Evolutionary conservation across 2,329 filamentous ascomycete genomes (phyloP), one percentile per base, ranked within the genome.

Genomic region (Venturia oleaginea): DNA sequence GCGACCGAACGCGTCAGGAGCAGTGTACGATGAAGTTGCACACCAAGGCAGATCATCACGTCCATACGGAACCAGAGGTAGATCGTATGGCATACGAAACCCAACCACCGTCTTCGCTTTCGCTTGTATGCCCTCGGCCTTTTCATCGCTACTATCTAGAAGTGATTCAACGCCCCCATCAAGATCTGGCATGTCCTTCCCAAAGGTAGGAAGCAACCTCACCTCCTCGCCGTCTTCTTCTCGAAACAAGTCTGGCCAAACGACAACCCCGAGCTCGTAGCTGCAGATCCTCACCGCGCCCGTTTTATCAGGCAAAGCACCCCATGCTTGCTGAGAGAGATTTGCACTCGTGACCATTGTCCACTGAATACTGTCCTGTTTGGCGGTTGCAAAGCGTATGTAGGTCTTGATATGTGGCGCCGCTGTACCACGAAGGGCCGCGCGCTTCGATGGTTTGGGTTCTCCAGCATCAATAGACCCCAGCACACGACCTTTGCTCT

Each of bases 321-420:
- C 92, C 92, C 92, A 96, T 0, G 92, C 92, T 75, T 96, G 91
- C 67, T 87, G 93, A 1, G 90, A 94, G 2, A 96, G 74, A 69
- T 96, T 96, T n/a, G 92, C 91, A n/a, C 90, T 94, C 0, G 91
- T 95, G 2, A 95, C 73, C 67, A 96, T 80, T 1, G 90, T 91
- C 92, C 92, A 96, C 71, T 94, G 89, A 46, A 95, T 86, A 0
- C 76, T 74, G 1, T 70, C 72, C 22, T 77, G 71, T n/a, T 73
- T 37, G 0, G 62, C 40, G 61, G 79, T 72, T 0, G 73, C 68
- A 69, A 82, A 92, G 4, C 89, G 84, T 55, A 92, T 86, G 70
- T 94, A 96, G 0, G 91, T 96, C 74, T 96, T 96, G 72, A 96
- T 89, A 69, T 96, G 92, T 0, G 92, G 92, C 0, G 91, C 90